Evolutionary conservation across 1,284 basidiomycete genomes (phyloP).

Genomic region (Naganishia albida): DNA sequence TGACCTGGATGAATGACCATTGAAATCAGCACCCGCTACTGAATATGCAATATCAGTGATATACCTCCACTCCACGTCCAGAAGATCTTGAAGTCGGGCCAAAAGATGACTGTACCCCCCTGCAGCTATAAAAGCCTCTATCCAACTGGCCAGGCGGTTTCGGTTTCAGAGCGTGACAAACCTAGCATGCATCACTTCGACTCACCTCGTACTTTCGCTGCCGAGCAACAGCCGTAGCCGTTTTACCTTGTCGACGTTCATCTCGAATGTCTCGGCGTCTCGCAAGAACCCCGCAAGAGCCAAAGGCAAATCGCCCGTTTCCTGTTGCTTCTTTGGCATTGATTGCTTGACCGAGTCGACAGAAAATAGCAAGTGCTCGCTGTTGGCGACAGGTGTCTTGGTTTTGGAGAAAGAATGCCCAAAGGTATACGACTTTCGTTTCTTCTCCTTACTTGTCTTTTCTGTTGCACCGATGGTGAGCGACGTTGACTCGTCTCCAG

Average conservation of each 20-base stretch:
- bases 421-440: conserved; percentile 21
- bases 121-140: conserved; percentile 78
- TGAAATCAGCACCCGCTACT: not conserved
- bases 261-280: conserved; percentile 36
- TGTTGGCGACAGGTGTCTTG: not conserved
- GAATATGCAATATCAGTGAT: conserved; percentile 36
- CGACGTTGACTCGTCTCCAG: not conserved
- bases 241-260: conserved; percentile 52
- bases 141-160: conserved; percentile 65
- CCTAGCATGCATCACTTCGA: conserved; percentile 18
- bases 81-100: conserved; percentile 82
- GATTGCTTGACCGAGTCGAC: not conserved
- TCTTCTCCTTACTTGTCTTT: conserved; percentile 4
- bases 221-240: conserved; percentile 65
- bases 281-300: conserved; percentile 24
- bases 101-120: conserved; percentile 85
- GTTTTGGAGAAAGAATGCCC: conserved; percentile 17
- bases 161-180: not conserved
- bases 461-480: not conserved
- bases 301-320: conserved; percentile 19
- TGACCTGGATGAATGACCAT: conserved; percentile 61
- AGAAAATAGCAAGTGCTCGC: not conserved
- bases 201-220: conserved; percentile 78
- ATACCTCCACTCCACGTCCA: conserved; percentile 94
- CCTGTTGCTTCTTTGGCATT: not conserved